Evolutionary conservation across 2,329 filamentous ascomycete species (phyloP).

Genomic region (Hypoxylon sp.): DNA sequence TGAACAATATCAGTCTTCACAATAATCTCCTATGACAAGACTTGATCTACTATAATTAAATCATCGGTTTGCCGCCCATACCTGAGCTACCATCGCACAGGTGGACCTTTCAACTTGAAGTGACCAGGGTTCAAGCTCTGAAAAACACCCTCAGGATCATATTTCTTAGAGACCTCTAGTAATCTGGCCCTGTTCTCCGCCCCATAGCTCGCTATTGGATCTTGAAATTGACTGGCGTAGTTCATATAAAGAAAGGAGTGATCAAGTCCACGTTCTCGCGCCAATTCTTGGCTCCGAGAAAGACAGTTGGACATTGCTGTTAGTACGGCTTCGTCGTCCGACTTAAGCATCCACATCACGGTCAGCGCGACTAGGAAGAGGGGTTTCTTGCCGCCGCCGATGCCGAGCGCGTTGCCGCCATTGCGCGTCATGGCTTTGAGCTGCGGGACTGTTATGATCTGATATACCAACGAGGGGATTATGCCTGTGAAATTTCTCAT

Average conservation of each 20-base stretch:
- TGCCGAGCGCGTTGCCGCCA: constrained; percentile 54
- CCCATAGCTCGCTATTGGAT: constrained; percentile 60
- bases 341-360: constrained; percentile 50
- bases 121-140: constrained; percentile 58
- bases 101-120: constrained; percentile 56
- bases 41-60: not conserved
- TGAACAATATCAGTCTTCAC: not conserved
- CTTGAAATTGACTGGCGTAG: constrained; percentile 61
- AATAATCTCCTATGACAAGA: not conserved
- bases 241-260: constrained; percentile 63
- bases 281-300: constrained; percentile 49
- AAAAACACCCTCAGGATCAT: constrained; percentile 58
- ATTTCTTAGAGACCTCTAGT: constrained; percentile 53
- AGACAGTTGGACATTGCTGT: constrained; percentile 50
- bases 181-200: constrained; percentile 56
- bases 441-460: constrained; percentile 32
- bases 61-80: not conserved
- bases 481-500: constrained; percentile 20
- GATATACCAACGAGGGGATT: constrained; percentile 25
- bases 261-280: constrained; percentile 53
- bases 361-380: constrained; percentile 44
- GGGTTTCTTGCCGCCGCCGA: constrained; percentile 45
- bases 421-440: constrained; percentile 40
- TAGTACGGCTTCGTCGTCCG: constrained; percentile 56
- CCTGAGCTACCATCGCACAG: constrained; percentile 7